Evolutionary conservation across 2,329 filamentous ascomycete genomes (phyloP).

Genomic region (Fusarium euwallaceae): DNA sequence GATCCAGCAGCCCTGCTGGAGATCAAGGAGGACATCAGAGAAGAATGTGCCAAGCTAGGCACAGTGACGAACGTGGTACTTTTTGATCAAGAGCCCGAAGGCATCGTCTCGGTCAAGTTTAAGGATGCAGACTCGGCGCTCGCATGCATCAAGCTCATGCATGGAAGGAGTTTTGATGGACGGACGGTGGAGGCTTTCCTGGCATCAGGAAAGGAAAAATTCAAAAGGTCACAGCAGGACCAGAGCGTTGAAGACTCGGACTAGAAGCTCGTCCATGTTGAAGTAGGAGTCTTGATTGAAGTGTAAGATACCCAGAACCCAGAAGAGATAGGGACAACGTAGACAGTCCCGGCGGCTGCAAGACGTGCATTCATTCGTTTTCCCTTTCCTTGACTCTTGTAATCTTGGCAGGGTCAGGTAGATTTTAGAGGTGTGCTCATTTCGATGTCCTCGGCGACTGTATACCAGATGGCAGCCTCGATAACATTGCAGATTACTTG

Average conservation of each 20-base stretch:
- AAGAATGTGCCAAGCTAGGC: constrained; percentile 89
- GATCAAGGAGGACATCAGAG: constrained; percentile 93
- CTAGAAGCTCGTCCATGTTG: constrained; percentile 25
- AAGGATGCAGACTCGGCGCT: constrained; percentile 76
- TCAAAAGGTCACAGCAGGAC: constrained; percentile 74
- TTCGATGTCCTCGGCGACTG: constrained; percentile 60
- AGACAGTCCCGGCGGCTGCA: constrained; percentile 1
- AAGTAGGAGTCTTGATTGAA: constrained; percentile 27
- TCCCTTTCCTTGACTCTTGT: constrained; percentile 4
- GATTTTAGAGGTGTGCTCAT: constrained; percentile 43
- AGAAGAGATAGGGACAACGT: constrained; percentile 19
- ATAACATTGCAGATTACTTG: constrained; percentile 77
- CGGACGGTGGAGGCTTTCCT: constrained; percentile 79
- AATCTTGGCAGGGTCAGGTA: constrained; percentile 9
- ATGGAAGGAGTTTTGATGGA: constrained; percentile 84
- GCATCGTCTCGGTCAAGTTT: constrained; percentile 89
- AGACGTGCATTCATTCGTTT: background rate
- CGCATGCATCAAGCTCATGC: constrained; percentile 80
- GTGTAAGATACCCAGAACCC: constrained; percentile 47
- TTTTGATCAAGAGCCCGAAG: constrained; percentile 87
- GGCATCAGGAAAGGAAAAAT: constrained; percentile 78
- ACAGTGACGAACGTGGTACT: constrained; percentile 91
- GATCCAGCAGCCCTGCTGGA: constrained; percentile 87
- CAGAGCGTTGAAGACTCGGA: constrained; percentile 60
- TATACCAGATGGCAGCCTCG: constrained; percentile 80